phyloP scores from a whole-genome alignment of 768 basidiomycete genomes.

The Tricholoma saponaceum region DNA sequence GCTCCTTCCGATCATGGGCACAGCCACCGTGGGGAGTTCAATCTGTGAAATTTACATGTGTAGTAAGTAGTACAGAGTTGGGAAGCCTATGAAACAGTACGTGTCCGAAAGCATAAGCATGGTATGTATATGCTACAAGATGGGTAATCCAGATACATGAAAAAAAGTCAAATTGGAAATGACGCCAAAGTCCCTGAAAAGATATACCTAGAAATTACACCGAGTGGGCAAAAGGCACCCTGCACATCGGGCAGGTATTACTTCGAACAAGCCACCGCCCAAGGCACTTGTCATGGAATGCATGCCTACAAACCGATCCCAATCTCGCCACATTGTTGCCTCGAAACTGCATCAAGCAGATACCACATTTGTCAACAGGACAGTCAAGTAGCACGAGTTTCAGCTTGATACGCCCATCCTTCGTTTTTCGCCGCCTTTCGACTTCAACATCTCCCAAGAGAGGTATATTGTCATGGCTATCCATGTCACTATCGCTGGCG shows the following conservation, averaged over 20 bases:
- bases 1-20: no score
- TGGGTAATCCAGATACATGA: neutral
- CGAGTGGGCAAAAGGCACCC: conserved; percentile 35
- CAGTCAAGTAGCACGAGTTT: conserved; percentile 63
- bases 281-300: conserved; percentile 64
- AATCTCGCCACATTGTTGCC: conserved; percentile 51
- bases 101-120: neutral
- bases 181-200: neutral
- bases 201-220: neutral
- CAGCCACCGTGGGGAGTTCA: no score
- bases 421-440: conserved; percentile 51
- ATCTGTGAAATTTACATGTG: no score
- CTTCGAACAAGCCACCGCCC: conserved; percentile 57
- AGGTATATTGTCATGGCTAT: conserved; percentile 22
- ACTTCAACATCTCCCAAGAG: conserved; percentile 49
- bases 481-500: neutral
- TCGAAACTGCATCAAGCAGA: conserved; percentile 71
- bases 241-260: conserved; percentile 64
- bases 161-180: neutral
- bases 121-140: neutral
- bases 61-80: no score
- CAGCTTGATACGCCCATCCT: conserved; percentile 66
- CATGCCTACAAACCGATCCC: conserved; percentile 57
- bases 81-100: no score
- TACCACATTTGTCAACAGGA: conserved; percentile 65